Evolutionary conservation across 306 rosid genomes (phyloP), one percentile per base, ranked within the genome.

Genomic region (Prunus padus): DNA sequence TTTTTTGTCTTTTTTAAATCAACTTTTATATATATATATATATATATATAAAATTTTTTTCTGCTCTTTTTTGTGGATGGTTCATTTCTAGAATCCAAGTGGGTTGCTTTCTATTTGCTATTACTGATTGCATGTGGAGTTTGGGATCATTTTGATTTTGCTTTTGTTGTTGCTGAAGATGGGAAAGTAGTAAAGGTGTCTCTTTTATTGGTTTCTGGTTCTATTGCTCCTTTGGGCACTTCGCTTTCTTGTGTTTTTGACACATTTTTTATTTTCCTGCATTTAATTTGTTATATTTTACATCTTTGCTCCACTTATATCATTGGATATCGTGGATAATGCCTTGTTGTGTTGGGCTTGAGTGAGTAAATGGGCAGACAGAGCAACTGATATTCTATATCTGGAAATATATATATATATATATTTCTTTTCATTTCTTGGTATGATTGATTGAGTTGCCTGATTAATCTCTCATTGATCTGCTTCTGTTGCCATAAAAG

Each of bases 61-160:
- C 18, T 14, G 61, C 28, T 71, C 46, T 50, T 10, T 71, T 73
- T 47, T 59, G 28, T 45, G 60, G 74, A 63, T 63, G 71, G 54
- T 73, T 60, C 46, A 23, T 63, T 73, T 67, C 52, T 83, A 76
- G 76, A 71, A 82, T 89, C 82, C 81, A 60, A 72, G 81, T 79
- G 81, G 70, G 75, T 71, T 31, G 76, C 62, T 73, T 74, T 69
- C 52, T 73, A 28, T 56, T 76, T 81, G 44, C 8, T 81, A 28
- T 82, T 74, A 13, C 56, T 54, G 73, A 75, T 79, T 90, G 93
- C 92, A 83, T 88, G 91, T 79, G 73, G 76, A 68, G 85, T 80
- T 82, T 87, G 87, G 73, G 83, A 72, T 85, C 84, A 73, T n/a
- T n/a, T 67, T 80, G 79, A 49, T 86, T 76, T 33, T 73, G 78